phyloP scores from a whole-genome alignment of 2,329 filamentous ascomycete species.

The Cercospora zeina region DNA sequence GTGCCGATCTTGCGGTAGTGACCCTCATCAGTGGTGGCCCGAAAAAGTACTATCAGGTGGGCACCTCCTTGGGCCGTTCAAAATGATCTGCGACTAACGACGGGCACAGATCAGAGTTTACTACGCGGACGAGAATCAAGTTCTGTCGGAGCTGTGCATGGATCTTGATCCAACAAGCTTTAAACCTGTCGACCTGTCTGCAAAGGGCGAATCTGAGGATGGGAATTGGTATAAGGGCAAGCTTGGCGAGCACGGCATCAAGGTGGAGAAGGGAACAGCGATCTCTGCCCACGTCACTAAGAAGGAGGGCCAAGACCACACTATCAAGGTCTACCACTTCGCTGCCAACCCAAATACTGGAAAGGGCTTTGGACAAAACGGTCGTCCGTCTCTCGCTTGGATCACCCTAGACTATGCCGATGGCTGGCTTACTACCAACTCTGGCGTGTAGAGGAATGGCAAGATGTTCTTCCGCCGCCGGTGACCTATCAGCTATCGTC shows the following conservation, averaged over 20 bases:
- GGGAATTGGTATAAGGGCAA: not conserved
- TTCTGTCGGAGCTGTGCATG: not conserved
- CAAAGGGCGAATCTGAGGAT: not conserved
- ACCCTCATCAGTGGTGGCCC: not conserved
- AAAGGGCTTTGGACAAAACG: not conserved
- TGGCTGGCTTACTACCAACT: not conserved
- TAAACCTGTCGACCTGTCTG: not conserved
- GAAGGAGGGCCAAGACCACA: not conserved
- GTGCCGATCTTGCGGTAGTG: not conserved
- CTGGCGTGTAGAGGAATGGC: not conserved
- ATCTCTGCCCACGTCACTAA: not conserved
- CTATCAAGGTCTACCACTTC: not conserved
- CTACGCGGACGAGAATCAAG: not conserved
- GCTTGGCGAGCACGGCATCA: not conserved
- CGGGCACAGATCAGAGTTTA: not conserved
- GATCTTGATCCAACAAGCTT: not conserved
- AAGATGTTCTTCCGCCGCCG: too few species aligned
- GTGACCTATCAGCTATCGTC: not conserved
- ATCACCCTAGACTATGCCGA: not conserved
- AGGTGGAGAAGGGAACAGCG: not conserved
- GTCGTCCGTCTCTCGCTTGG: not conserved
- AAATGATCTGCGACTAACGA: not conserved
- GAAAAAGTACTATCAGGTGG: too few species aligned
- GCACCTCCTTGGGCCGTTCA: not conserved
- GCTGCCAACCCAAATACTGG: not conserved